Percentiles rank a stretch among this genome's conserved stretches.
These are phyloP conservation scores for Rubia yunnanensis DNA, from an alignment of 257 asterid genomes.

Conservation along the genomic window DNA sequence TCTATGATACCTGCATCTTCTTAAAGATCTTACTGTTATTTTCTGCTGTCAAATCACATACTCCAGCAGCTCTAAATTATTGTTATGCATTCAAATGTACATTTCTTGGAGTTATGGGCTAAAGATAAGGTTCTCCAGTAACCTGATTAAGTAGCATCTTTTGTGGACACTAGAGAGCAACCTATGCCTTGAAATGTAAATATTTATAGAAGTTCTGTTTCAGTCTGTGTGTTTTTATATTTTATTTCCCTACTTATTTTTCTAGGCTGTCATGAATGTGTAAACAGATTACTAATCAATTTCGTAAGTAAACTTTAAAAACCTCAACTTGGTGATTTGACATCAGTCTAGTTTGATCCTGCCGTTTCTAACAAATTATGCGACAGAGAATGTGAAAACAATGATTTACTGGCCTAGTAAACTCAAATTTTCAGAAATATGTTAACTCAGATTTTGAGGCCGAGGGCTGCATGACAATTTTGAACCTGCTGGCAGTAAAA, in stretches of 20 bases:
- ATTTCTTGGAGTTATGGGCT: not conserved
- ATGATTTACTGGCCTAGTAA: not conserved
- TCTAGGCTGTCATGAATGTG: not conserved
- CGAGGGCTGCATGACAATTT: not conserved
- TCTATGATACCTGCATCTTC: not conserved
- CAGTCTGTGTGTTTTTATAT: too few species aligned
- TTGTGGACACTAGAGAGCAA: not conserved
- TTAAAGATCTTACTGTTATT: too few species aligned
- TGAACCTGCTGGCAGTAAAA: not conserved
- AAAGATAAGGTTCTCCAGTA: not conserved
- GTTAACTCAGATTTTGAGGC: not conserved
- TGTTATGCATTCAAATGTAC: not conserved
- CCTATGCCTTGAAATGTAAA: too few species aligned
- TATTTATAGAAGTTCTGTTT: not conserved
- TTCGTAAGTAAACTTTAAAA: not conserved
- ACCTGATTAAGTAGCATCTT: not conserved
- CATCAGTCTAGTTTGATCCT: not conserved
- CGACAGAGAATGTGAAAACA: not conserved
- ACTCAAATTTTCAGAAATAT: not conserved
- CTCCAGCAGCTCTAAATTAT: not conserved
- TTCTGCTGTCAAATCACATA: not conserved
- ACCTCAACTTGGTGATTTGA: not conserved
- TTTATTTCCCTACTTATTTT: not conserved
- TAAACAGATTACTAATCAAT: not conserved
- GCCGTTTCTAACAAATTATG: not conserved